Evolutionary conservation across 768 basidiomycete genomes (phyloP).

Genomic region (Serendipita sp.): DNA sequence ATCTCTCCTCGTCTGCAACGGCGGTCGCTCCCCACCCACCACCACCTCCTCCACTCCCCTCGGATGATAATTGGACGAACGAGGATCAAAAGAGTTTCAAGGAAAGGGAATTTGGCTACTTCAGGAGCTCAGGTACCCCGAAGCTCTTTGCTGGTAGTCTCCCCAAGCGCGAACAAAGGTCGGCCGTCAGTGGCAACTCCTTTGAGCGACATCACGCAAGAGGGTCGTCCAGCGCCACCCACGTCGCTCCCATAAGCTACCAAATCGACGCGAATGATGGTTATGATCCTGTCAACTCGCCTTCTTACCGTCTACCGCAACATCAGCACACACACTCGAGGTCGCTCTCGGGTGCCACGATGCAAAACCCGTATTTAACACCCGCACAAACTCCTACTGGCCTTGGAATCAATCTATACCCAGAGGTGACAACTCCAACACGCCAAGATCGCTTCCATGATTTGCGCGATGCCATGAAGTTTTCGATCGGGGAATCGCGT

Average conservation of each 20-base stretch:
- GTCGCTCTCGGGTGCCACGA: not conserved
- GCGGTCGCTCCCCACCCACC: not conserved
- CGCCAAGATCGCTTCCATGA: not conserved
- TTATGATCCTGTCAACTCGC: not conserved
- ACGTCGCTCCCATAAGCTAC: too few relatives aligned
- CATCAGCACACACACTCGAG: not conserved
- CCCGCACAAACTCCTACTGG: not conserved
- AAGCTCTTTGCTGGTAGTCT: not conserved
- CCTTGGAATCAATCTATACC: not conserved
- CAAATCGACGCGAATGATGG: too few relatives aligned
- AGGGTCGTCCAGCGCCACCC: too few relatives aligned
- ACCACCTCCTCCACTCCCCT: not conserved
- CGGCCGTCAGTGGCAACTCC: not conserved
- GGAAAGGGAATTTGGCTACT: not conserved
- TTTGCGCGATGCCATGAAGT: not conserved
- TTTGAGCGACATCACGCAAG: not conserved
- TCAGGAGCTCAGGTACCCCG: not conserved
- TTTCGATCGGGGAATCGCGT: constrained; percentile 4
- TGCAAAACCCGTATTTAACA: not conserved
- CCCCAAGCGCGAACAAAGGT: not conserved
- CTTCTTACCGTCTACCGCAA: not conserved
- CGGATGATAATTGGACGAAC: not conserved
- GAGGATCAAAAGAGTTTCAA: not conserved
- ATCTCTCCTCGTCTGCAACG: constrained; percentile 4
- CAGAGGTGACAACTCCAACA: not conserved